Conservation (phyloP, 202 grass and related monocot species). For the Miscanthus sacchariflorus region DNA sequence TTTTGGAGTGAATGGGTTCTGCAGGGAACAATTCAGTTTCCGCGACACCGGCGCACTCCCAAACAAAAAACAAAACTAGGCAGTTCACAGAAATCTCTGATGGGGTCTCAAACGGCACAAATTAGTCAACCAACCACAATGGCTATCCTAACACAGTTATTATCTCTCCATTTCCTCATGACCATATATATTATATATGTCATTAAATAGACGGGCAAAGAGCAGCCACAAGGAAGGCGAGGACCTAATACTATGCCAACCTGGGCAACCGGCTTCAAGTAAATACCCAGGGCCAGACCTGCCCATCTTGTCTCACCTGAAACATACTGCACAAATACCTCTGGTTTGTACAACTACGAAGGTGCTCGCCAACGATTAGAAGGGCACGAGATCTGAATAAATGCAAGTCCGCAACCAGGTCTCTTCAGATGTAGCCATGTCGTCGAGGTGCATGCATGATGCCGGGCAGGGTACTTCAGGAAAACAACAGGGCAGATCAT, state of each 20-base stretch:
- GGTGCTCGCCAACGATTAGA: constrained; percentile 38
- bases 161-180: constrained; percentile 37
- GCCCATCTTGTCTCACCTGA: constrained; percentile 1
- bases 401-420: constrained; percentile 52
- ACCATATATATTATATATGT: background rate
- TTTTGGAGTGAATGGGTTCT: background rate
- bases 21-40: background rate
- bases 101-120: constrained; percentile 30
- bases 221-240: constrained; percentile 86
- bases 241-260: constrained; percentile 70
- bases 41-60: background rate
- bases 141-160: constrained; percentile 28
- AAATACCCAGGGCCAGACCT: constrained; percentile 25
- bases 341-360: constrained; percentile 59
- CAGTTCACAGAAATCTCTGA: constrained; percentile 3
- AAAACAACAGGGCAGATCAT: constrained; percentile 39
- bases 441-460: constrained; percentile 31
- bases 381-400: constrained; percentile 59
- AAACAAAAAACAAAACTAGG: constrained; percentile 10
- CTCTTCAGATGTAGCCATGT: constrained; percentile 53
- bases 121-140: constrained; percentile 7
- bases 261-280: constrained; percentile 67
- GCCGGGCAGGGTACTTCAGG: background rate
- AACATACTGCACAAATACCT: constrained; percentile 28
- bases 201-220: constrained; percentile 23